A percentile compares a stretch with the other conserved stretches of the same genome.
These are phyloP conservation scores for Debaryomyces sp. DNA, from an alignment of 1,139 yeast genomes.

Conservation along the genomic window DNA sequence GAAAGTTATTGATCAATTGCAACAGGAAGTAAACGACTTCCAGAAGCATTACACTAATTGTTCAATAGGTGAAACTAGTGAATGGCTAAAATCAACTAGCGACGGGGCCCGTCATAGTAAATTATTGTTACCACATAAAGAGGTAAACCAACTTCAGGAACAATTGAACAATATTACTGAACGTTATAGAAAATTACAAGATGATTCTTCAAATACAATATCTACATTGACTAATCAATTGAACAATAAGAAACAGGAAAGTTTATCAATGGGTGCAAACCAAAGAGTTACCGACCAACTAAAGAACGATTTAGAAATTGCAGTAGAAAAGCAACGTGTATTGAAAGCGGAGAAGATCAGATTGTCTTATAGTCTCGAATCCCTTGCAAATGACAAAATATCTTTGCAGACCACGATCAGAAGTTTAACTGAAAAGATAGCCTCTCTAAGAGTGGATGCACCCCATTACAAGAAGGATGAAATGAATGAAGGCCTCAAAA, in stretches of 20 bases:
- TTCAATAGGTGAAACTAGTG: constrained; percentile 8
- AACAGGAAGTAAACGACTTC: constrained; percentile 32
- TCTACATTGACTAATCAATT: constrained; percentile 32
- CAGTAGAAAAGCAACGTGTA: constrained; percentile 51
- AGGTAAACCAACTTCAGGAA: constrained; percentile 24
- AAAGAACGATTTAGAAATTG: constrained; percentile 41
- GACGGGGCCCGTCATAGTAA: constrained; percentile 17
- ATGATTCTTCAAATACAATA: constrained; percentile 29
- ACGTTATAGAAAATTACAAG: constrained; percentile 23
- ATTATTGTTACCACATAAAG: constrained; percentile 26
- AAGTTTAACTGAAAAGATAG: constrained; percentile 35
- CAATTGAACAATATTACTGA: constrained; percentile 23
- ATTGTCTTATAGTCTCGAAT: constrained; percentile 43
- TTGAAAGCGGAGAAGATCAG: constrained; percentile 53
- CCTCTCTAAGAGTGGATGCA: constrained; percentile 23
- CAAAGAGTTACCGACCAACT: constrained; percentile 29
- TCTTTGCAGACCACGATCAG: constrained; percentile 34
- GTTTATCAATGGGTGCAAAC: constrained; percentile 23
- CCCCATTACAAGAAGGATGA: constrained; percentile 18
- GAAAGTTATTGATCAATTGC: constrained; percentile 33
- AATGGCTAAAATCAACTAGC: neutral
- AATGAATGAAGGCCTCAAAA: constrained; percentile 11
- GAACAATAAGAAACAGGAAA: constrained; percentile 31
- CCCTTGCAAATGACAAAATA: constrained; percentile 41
- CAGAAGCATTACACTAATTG: constrained; percentile 13